Evolutionary conservation across 352 stramenopile species (phyloP).

Genomic region (Phytophthora ohioensis): DNA sequence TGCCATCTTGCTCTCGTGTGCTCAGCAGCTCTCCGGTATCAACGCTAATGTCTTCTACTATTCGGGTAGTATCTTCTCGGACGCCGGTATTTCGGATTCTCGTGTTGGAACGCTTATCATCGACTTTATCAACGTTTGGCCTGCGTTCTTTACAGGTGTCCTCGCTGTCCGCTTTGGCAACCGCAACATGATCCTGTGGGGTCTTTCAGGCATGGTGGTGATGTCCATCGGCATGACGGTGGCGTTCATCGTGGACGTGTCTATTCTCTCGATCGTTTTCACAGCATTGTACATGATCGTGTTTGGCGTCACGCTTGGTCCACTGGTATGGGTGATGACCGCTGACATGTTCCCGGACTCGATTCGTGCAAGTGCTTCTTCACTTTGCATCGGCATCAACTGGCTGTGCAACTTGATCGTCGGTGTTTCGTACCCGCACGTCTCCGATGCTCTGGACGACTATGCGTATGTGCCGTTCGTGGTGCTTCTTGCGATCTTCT

Average conservation of each 20-base stretch:
- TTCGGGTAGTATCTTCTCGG: no score
- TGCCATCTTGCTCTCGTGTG: constrained; percentile 20
- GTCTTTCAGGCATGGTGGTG: constrained; percentile 10
- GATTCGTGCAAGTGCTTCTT: no score
- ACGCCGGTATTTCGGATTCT: no score
- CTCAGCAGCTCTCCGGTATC: background rate
- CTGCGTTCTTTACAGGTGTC: background rate
- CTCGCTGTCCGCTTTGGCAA: constrained; percentile 21
- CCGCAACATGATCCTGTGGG: constrained; percentile 23
- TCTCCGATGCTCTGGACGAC: background rate
- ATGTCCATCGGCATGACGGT: constrained; percentile 24
- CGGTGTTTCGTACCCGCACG: no score
- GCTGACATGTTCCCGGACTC: no score
- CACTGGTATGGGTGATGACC: no score
- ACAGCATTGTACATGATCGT: constrained; percentile 14
- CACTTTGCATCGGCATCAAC: no score
- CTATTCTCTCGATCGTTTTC: constrained; percentile 15
- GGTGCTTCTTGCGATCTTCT: constrained; percentile 20
- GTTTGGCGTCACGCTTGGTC: no score
- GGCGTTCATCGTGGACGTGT: constrained; percentile 9
- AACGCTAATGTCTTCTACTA: no score
- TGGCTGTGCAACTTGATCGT: no score
- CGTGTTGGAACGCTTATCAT: no score
- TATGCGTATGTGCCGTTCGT: constrained; percentile 17
- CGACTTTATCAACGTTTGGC: no score